A percentile compares a stretch with the other conserved stretches of the same genome.
phyloP scores from a whole-genome alignment of 441 rosid species.

The Populus tomentosa region DNA sequence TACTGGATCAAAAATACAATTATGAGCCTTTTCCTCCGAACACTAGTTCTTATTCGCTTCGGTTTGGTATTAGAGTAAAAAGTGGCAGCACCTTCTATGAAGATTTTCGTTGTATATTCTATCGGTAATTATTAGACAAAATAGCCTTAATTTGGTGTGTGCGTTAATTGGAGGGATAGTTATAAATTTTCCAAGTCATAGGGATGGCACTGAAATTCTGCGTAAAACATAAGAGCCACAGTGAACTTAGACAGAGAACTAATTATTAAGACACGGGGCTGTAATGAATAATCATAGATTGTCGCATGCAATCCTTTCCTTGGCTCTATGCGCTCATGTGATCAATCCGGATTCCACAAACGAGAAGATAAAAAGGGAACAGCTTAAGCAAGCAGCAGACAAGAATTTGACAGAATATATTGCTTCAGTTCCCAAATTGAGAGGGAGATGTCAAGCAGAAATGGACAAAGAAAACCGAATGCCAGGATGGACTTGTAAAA shows the following conservation, averaged over 20 bases:
- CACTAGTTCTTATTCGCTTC: background rate
- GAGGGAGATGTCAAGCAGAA: background rate
- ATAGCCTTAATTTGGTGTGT: background rate
- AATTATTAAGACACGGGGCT: background rate
- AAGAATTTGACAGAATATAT: background rate
- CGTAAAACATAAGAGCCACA: background rate
- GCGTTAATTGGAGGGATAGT: too few species aligned
- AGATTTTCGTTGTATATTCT: too few species aligned
- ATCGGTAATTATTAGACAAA: background rate
- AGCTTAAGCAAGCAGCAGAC: background rate
- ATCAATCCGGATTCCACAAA: too few species aligned
- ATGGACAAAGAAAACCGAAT: background rate
- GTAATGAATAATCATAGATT: background rate
- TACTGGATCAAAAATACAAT: background rate
- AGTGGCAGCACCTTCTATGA: background rate
- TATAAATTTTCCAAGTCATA: background rate
- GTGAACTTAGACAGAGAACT: background rate
- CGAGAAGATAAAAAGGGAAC: background rate
- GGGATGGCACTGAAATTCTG: background rate
- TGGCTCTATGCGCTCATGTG: background rate
- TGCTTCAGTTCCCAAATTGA: background rate
- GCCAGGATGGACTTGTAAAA: background rate
- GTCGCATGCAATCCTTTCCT: background rate
- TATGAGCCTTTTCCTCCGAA: background rate
- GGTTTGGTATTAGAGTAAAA: background rate